Conservation (phyloP, 2,329 filamentous ascomycete genomes). For the Cladosporium sp. region DNA sequence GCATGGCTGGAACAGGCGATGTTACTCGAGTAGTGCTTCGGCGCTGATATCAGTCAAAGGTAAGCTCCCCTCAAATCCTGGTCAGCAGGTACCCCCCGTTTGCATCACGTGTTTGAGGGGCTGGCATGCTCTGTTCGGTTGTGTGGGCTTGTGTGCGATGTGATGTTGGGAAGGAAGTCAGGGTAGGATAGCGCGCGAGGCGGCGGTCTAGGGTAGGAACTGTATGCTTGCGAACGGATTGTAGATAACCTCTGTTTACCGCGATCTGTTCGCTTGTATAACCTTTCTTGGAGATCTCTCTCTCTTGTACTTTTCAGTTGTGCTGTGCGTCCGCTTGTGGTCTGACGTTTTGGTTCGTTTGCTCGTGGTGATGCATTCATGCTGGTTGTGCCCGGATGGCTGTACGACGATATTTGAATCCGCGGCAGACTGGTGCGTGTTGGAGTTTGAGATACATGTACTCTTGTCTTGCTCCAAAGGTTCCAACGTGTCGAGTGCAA, state of each 20-base stretch:
- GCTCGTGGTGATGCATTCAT: no score
- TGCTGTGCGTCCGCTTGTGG: no score
- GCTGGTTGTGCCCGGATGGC: no score
- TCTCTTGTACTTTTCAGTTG: neutral
- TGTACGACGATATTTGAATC: no score
- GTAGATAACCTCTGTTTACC: neutral
- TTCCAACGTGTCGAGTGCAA: no score
- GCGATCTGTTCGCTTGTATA: slow-evolving; percentile 1
- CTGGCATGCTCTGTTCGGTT: neutral
- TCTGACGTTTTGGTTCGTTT: no score
- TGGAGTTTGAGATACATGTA: no score
- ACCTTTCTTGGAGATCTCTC: neutral
- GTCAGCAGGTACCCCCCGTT: neutral
- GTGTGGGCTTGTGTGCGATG: neutral
- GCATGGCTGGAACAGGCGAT: neutral
- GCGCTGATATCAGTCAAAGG: neutral
- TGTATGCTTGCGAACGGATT: neutral
- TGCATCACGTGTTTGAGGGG: neutral
- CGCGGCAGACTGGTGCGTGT: no score
- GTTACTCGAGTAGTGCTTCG: neutral
- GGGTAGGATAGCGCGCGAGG: neutral
- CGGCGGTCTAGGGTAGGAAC: neutral
- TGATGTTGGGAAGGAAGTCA: neutral
- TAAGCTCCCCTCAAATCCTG: neutral
- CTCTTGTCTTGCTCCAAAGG: no score